Evolutionary conservation across 2,329 filamentous ascomycete species (phyloP).

Genomic region (Xylaria sp.): DNA sequence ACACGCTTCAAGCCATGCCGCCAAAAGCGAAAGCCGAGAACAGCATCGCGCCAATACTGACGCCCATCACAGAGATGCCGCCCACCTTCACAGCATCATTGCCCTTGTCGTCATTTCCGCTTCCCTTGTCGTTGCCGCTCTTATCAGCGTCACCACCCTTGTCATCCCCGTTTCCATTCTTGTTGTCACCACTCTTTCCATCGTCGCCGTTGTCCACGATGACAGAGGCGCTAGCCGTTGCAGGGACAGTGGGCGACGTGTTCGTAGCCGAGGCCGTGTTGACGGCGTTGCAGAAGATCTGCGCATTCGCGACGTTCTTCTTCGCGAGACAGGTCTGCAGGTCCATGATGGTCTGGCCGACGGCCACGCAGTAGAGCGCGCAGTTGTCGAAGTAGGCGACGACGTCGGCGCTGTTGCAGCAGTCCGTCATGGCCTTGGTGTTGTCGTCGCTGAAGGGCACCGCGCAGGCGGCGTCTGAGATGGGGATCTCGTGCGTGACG

Average conservation of each 20-base stretch:
- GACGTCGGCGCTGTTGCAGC: conserved; percentile 42
- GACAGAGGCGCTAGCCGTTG: conserved; percentile 32
- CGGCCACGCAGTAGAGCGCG: conserved; percentile 46
- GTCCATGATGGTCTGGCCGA: conserved; percentile 34
- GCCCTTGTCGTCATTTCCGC: not conserved
- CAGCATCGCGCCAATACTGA: not conserved
- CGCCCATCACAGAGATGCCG: not conserved
- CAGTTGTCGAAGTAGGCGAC: conserved; percentile 43
- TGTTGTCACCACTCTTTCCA: not conserved
- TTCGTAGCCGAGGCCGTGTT: conserved; percentile 34
- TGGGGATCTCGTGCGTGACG: conserved; percentile 40
- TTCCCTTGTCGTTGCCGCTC: not conserved
- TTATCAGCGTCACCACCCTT: not conserved
- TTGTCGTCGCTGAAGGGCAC: conserved; percentile 37
- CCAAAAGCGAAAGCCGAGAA: not conserved
- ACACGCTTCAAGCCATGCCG: not conserved
- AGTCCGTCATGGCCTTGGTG: conserved; percentile 39
- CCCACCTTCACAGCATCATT: not conserved
- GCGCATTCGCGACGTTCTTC: conserved; percentile 33
- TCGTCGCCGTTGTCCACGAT: conserved; percentile 19
- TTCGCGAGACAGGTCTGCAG: conserved; percentile 37
- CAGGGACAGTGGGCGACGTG: conserved; percentile 15
- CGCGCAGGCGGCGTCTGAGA: conserved; percentile 41
- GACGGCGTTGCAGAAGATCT: conserved; percentile 42
- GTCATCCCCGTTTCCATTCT: not conserved